Percentiles rank a stretch among this genome's conserved stretches.
Conservation (phyloP, 192 early-diverging fungal species). For the Pilaira anomala region DNA sequence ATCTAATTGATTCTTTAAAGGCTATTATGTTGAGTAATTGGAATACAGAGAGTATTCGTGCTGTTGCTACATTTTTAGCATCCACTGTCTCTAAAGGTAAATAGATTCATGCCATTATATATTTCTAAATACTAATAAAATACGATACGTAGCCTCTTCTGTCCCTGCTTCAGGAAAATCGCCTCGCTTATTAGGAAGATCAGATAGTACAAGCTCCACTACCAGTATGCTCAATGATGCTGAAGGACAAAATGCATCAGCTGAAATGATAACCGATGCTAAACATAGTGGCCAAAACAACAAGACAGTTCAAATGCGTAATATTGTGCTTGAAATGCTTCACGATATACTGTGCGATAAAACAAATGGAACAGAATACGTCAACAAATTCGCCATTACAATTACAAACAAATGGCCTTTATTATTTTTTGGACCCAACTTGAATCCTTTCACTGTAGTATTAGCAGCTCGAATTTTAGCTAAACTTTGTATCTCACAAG, state of each 20-base stretch:
- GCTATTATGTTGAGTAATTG: slow-evolving; percentile 54
- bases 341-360: slow-evolving; percentile 57
- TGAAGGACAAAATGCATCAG: background rate
- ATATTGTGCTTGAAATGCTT: slow-evolving; percentile 61
- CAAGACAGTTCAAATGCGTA: slow-evolving; percentile 29
- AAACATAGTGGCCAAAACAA: background rate
- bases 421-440: slow-evolving; percentile 53
- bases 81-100: slow-evolving; percentile 58
- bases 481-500: slow-evolving; percentile 45
- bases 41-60: slow-evolving; percentile 55
- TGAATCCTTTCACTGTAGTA: slow-evolving; percentile 55
- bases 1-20: slow-evolving; percentile 51
- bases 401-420: slow-evolving; percentile 66
- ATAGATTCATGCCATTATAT: too few relatives aligned
- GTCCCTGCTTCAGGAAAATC: background rate
- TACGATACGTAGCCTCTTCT: background rate
- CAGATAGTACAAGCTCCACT: background rate
- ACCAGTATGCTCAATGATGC: background rate
- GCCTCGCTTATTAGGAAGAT: background rate
- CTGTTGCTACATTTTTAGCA: slow-evolving; percentile 61
- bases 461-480: slow-evolving; percentile 51
- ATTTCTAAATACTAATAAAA: too few relatives aligned
- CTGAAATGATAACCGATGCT: slow-evolving; percentile 18
- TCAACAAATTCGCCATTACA: slow-evolving; percentile 50
- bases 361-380: slow-evolving; percentile 37